phyloP scores from a whole-genome alignment of 169 alveolate species.

The Miamiensis avidus region DNA sequence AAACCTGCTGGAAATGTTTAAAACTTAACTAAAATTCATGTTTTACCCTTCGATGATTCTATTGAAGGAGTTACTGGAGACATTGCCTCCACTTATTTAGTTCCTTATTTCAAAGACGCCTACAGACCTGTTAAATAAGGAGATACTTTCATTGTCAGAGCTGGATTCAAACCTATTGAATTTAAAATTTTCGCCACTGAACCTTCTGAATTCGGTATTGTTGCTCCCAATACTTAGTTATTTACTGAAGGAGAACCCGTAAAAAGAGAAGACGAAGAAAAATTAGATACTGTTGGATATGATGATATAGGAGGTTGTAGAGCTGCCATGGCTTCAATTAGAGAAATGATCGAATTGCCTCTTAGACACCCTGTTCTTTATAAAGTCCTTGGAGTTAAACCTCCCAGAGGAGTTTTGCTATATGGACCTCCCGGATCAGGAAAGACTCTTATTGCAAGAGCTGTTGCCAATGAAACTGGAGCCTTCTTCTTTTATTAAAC shows the following conservation, averaged over 20 bases:
- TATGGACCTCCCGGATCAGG: constrained; percentile 99
- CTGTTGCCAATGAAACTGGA: constrained; percentile 99
- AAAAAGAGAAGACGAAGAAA: constrained; percentile 99
- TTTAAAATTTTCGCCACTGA: constrained; percentile 99
- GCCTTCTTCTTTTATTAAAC: constrained; percentile 95
- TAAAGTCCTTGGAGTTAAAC: constrained; percentile 99
- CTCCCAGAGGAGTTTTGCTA: constrained; percentile 99
- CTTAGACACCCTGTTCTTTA: constrained; percentile 98
- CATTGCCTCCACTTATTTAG: constrained; percentile 96
- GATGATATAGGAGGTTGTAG: constrained; percentile 99
- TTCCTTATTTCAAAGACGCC: constrained; percentile 99
- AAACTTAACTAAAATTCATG: constrained; percentile 98
- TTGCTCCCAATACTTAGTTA: constrained; percentile 93
- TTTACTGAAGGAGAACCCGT: constrained; percentile 98
- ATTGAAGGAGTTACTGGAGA: constrained; percentile 99
- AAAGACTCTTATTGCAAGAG: constrained; percentile 99
- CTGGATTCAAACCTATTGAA: constrained; percentile 99
- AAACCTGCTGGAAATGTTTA: constrained; percentile 97
- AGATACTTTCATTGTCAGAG: constrained; percentile 98
- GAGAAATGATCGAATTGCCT: constrained; percentile 98
- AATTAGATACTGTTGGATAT: constrained; percentile 99
- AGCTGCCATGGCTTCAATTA: constrained; percentile 98
- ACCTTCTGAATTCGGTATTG: constrained; percentile 99
- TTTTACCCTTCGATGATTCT: constrained; percentile 99
- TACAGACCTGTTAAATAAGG: constrained; percentile 99